Evolutionary conservation across 352 stramenopile genomes (phyloP).

Genomic region (Globisporangium ultimum): DNA sequence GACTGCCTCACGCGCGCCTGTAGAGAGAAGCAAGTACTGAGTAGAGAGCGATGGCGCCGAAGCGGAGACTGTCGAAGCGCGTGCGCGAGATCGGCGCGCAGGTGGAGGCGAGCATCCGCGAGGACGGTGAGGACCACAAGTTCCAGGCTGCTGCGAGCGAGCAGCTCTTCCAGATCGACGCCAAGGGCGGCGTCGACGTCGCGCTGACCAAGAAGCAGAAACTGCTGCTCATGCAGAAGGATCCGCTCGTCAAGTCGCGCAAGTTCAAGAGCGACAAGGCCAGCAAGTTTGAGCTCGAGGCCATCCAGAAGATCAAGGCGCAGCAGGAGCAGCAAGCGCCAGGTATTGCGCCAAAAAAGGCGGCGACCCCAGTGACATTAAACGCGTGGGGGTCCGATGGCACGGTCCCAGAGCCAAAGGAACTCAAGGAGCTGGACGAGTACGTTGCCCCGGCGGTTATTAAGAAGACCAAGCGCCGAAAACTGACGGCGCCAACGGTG

Average conservation of each 20-base stretch:
- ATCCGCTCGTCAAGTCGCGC: constrained; percentile 67
- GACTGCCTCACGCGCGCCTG: no score
- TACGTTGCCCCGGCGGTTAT: constrained; percentile 57
- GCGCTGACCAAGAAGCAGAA: constrained; percentile 73
- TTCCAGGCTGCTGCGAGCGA: constrained; percentile 62
- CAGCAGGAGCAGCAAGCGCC: constrained; percentile 13
- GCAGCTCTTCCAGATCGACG: constrained; percentile 85
- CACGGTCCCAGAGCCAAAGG: constrained; percentile 26
- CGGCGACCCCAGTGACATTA: constrained; percentile 14
- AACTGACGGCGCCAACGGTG: constrained; percentile 54
- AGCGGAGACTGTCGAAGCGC: constrained; percentile 63
- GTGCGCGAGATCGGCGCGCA: constrained; percentile 59
- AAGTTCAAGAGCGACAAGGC: constrained; percentile 64
- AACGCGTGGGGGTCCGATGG: constrained; percentile 50
- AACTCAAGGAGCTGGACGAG: constrained; percentile 43
- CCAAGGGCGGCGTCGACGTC: constrained; percentile 36
- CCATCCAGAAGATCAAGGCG: constrained; percentile 57
- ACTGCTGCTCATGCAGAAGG: constrained; percentile 51
- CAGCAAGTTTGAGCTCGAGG: constrained; percentile 52
- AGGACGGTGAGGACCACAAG: constrained; percentile 76
- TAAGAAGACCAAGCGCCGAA: constrained; percentile 54
- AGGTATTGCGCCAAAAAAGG: no score
- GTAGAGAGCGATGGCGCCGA: constrained; percentile 33
- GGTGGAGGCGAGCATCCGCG: constrained; percentile 76
- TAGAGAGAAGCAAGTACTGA: neutral